A percentile compares a stretch with the other conserved stretches of the same genome.
phyloP scores from a whole-genome alignment of 1,284 basidiomycete species.

The Cryptococcus jaspeensis region DNA sequence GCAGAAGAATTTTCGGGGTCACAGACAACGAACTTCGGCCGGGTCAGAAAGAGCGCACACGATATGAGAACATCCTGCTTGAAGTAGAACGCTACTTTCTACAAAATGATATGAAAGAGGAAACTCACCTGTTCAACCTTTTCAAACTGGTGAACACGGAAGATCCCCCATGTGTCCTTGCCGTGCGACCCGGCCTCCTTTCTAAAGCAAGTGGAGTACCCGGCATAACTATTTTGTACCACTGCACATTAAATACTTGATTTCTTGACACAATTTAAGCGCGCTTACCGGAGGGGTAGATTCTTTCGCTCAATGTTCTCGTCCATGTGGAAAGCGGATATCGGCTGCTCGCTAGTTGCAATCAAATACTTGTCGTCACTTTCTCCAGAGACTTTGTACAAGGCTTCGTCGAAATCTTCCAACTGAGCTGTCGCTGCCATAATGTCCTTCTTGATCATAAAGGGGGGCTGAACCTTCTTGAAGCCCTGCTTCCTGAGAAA shows the following conservation, averaged over 20 bases:
- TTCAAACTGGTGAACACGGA: slow-evolving; percentile 99
- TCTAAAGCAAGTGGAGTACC: slow-evolving; percentile 91
- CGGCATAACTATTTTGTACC: slow-evolving; percentile 54
- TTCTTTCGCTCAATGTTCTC: slow-evolving; percentile 96
- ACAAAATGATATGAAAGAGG: neutral
- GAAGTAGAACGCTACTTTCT: neutral
- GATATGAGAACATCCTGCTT: neutral
- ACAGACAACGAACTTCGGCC: slow-evolving; percentile 86
- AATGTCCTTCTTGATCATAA: slow-evolving; percentile 97
- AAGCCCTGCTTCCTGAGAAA: slow-evolving; percentile 79
- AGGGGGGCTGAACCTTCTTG: slow-evolving; percentile 95
- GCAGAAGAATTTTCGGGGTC: slow-evolving; percentile 92
- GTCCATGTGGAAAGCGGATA: slow-evolving; percentile 90
- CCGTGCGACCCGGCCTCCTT: slow-evolving; percentile 98
- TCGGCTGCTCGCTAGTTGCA: slow-evolving; percentile 97
- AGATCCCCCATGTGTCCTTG: slow-evolving; percentile 99
- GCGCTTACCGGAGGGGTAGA: slow-evolving; percentile 79
- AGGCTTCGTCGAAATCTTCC: slow-evolving; percentile 95
- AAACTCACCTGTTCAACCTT: slow-evolving; percentile 75
- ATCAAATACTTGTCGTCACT: slow-evolving; percentile 99
- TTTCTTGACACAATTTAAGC: too few species aligned
- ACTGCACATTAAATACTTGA: neutral
- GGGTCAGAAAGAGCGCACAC: neutral
- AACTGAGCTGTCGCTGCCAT: slow-evolving; percentile 98
- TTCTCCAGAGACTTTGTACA: slow-evolving; percentile 83